A percentile compares a stretch with the other conserved stretches of the same genome.
Conservation (phyloP, 148 eudicot species). For the Diospyros lotus region DNA sequence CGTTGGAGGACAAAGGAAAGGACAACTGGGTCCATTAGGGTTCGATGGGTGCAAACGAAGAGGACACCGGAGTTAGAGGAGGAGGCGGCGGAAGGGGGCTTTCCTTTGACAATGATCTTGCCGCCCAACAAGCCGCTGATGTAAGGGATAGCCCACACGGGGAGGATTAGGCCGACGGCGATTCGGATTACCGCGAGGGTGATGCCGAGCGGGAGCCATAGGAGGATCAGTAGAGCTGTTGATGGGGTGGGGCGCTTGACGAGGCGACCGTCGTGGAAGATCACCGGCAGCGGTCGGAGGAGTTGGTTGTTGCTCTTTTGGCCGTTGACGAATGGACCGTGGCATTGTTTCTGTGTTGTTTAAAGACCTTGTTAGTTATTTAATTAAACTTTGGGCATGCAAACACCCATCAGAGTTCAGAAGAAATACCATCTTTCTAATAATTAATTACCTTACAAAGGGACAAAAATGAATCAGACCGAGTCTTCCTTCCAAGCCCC, state of each 20-base stretch:
- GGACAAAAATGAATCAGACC: constrained; percentile 30
- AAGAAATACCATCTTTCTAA: background rate
- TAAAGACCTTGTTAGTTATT: no score
- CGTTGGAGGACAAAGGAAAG: constrained; percentile 54
- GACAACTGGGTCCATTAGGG: constrained; percentile 76
- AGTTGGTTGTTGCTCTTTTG: constrained; percentile 19
- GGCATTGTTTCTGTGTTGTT: constrained; percentile 34
- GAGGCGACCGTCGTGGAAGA: constrained; percentile 84
- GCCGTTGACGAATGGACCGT: constrained; percentile 34
- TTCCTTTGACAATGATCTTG: constrained; percentile 46
- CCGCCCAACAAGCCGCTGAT: constrained; percentile 48
- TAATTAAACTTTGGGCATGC: background rate
- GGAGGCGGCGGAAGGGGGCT: constrained; percentile 44
- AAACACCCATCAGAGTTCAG: background rate
- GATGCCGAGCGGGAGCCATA: constrained; percentile 66
- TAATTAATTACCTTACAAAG: constrained; percentile 50
- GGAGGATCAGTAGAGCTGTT: constrained; percentile 50
- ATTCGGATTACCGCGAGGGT: constrained; percentile 54
- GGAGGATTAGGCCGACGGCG: constrained; percentile 36
- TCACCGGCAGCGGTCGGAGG: constrained; percentile 65
- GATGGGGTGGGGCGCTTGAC: constrained; percentile 60
- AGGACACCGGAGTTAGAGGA: constrained; percentile 45
- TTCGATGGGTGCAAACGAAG: constrained; percentile 71
- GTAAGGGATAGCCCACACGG: constrained; percentile 50
- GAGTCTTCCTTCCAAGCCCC: constrained; percentile 44